Evolutionary conservation across 176 grass and related monocot species (phyloP), one percentile per base, ranked within the genome.

Genomic region (Hsuehochloa calcarea): DNA sequence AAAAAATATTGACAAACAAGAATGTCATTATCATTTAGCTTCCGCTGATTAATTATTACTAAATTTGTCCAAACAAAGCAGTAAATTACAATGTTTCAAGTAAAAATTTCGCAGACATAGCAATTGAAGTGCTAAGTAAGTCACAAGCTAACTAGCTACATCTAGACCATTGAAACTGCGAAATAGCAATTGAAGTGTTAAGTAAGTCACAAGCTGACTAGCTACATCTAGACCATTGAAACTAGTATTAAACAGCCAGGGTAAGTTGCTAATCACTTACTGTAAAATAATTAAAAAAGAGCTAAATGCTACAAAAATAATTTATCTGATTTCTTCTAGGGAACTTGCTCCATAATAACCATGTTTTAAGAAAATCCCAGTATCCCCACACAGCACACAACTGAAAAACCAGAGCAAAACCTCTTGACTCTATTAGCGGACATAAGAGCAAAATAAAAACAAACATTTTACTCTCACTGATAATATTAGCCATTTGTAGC

Each of bases 1-100:
- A 38, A 65, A 43, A 66, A 58, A 89, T 9, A 89, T 19, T 6
- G 34, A 22, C 8, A 78, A 60, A 83, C 3, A 66, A 78, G 40
- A 41, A 74, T 80, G 23, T 37, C 49, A 68, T 3, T 62, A 51
- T 29, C 25, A 78, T 68, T 68, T 72, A 83, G 15, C 20, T 87
- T 65, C 45, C 37, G 65, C 11, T n/a, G 29, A 51, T n/a, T 71
- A 86, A 69, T 25, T 58, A 74, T 65, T 47, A 75, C 64, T 45
- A 38, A 34, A 47, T 47, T 79, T 79, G 41, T 58, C 37, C 40
- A 79, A 70, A 35, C 31, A 68, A 37, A 61, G n/a, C 1, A 60
- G 14, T 16, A 51, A 77, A 72, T 39, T 63, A 19, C 45, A 78
- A 54, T 64, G 20, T 31, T n/a, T 50, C 25, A 59, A 80, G 39